Evolutionary conservation across 2,329 filamentous ascomycete species (phyloP).

Genomic region (Calonectria leucothoes): DNA sequence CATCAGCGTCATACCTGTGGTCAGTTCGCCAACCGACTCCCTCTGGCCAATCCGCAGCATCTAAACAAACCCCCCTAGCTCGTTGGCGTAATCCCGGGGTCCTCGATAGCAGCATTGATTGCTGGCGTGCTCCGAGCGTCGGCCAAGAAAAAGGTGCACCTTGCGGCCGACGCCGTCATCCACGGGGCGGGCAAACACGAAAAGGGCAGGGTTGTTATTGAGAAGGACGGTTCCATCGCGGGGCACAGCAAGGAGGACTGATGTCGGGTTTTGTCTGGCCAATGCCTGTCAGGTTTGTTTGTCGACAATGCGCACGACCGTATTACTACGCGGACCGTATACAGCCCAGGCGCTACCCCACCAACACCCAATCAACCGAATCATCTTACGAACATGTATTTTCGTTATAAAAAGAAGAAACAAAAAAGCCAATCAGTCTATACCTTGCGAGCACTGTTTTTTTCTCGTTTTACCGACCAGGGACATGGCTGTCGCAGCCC

Average conservation of each 20-base stretch:
- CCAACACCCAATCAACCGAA: no score
- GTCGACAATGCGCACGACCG: no score
- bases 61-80: not conserved
- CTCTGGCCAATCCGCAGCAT: not conserved
- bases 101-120: not conserved
- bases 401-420: no score
- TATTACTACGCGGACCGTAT: no score
- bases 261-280: no score
- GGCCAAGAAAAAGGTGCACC: not conserved
- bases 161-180: not conserved
- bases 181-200: not conserved
- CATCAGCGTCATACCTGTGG: not conserved
- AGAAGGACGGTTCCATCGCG: not conserved
- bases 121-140: not conserved
- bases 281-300: no score
- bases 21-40: not conserved
- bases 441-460: not conserved
- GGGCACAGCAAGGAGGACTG: not conserved
- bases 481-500: not conserved
- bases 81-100: not conserved
- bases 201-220: not conserved
- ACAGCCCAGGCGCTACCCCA: no score
- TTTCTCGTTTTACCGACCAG: not conserved
- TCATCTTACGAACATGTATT: no score
- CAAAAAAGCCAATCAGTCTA: no score